phyloP scores from a whole-genome alignment of 345 rosid species.

The Hypericum androsaemum region DNA sequence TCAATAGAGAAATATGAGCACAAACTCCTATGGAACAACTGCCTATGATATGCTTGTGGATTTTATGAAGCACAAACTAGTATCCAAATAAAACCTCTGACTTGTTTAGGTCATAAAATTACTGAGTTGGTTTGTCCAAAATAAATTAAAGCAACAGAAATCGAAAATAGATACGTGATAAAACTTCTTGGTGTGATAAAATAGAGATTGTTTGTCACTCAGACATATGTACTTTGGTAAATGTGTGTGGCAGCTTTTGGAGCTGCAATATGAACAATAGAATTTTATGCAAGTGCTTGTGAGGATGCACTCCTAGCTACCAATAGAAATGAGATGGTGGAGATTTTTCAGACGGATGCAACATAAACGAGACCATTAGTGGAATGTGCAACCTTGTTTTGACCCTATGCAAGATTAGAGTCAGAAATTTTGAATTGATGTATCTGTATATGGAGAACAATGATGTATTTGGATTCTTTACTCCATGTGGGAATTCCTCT shows the following conservation, averaged over 20 bases:
- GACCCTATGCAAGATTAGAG: slow-evolving; percentile 13
- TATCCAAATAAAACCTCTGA: no score
- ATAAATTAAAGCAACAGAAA: no score
- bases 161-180: slow-evolving; percentile 38
- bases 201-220: slow-evolving; percentile 3
- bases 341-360: slow-evolving; percentile 26
- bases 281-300: slow-evolving; percentile 32
- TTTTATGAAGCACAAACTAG: no score
- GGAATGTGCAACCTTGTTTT: slow-evolving; percentile 3
- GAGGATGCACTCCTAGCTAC: slow-evolving; percentile 27
- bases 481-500: no score
- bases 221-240: slow-evolving; percentile 21
- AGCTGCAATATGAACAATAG: slow-evolving; percentile 22
- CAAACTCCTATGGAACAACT: no score
- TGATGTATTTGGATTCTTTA: no score
- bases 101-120: no score
- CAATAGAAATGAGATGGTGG: slow-evolving; percentile 15
- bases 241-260: slow-evolving; percentile 31
- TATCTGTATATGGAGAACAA: neutral
- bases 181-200: slow-evolving; percentile 24
- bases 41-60: no score
- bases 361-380: slow-evolving; percentile 9
- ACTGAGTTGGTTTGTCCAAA: no score
- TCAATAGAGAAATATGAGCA: no score
- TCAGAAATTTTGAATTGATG: neutral